Evolutionary conservation across 2,329 filamentous ascomycete genomes (phyloP).

Genomic region (Cladophialophora yegresii): DNA sequence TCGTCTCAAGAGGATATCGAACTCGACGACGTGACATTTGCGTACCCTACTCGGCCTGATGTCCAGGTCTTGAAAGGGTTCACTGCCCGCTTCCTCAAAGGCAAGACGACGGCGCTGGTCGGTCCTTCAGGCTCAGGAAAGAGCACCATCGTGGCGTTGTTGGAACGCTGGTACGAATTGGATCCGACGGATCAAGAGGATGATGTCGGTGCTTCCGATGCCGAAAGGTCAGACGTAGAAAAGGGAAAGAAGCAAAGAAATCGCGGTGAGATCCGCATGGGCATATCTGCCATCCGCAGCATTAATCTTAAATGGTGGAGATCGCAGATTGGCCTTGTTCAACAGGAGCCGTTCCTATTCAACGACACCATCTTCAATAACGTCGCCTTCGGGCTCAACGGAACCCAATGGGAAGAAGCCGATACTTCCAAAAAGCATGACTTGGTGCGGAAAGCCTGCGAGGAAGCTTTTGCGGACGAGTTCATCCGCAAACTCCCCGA

Average conservation of each 20-base stretch:
- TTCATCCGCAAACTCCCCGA: conserved; percentile 65
- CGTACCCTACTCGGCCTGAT: conserved; percentile 60
- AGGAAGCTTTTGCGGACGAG: conserved; percentile 68
- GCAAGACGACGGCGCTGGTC: conserved; percentile 49
- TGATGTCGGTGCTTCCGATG: not conserved
- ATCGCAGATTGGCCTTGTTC: conserved; percentile 62
- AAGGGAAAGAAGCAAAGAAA: conserved; percentile 13
- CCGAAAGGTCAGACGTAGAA: conserved; percentile 1
- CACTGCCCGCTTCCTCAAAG: conserved; percentile 40
- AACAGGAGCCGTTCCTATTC: conserved; percentile 69
- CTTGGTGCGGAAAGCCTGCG: conserved; percentile 63
- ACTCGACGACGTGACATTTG: conserved; percentile 67
- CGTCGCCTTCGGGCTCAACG: conserved; percentile 59
- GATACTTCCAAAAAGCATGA: conserved; percentile 44
- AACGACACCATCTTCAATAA: conserved; percentile 66
- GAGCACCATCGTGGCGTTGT: conserved; percentile 48
- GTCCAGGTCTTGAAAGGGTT: conserved; percentile 43
- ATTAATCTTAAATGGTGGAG: conserved; percentile 65
- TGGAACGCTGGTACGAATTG: conserved; percentile 49
- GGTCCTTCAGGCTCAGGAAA: conserved; percentile 51
- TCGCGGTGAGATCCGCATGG: conserved; percentile 56
- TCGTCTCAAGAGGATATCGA: conserved; percentile 69
- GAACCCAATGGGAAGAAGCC: conserved; percentile 42
- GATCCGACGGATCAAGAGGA: conserved; percentile 7
- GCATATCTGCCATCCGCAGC: conserved; percentile 55